These are phyloP conservation scores for Zymoseptoria tritici DNA, from an alignment of 2,329 filamentous ascomycete species.

Conservation along the genomic window DNA sequence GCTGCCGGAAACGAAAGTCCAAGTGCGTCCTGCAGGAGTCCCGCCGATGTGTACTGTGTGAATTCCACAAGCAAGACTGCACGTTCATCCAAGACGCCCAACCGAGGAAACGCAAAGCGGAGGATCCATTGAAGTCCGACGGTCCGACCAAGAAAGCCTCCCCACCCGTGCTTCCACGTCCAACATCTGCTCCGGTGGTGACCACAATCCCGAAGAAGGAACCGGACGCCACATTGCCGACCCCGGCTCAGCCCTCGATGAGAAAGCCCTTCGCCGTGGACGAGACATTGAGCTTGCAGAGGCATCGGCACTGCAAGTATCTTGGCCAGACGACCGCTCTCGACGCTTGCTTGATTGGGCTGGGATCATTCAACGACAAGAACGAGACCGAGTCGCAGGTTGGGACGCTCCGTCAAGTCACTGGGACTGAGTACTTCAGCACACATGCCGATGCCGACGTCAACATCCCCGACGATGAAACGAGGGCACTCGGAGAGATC, in stretches of 20 bases:
- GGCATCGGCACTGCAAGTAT: constrained; percentile 73
- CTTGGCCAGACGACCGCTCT: constrained; percentile 78
- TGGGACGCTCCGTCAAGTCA: constrained; percentile 62
- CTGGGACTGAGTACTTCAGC: constrained; percentile 70
- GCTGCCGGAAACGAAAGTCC: constrained; percentile 64
- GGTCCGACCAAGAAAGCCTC: constrained; percentile 20
- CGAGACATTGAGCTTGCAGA: constrained; percentile 61
- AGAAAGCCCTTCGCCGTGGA: constrained; percentile 32
- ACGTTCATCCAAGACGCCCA: constrained; percentile 70
- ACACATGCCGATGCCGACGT: constrained; percentile 69
- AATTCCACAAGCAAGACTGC: constrained; percentile 70
- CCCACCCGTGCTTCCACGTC: background rate
- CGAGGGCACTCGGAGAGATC: constrained; percentile 62
- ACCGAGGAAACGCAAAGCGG: constrained; percentile 71
- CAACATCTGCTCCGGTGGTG: constrained; percentile 1
- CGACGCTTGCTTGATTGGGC: constrained; percentile 73
- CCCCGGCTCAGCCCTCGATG: constrained; percentile 15
- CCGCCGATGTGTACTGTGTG: constrained; percentile 65
- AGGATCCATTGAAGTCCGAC: constrained; percentile 41
- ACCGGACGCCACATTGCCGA: constrained; percentile 3
- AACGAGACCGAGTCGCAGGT: constrained; percentile 68
- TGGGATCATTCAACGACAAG: constrained; percentile 71
- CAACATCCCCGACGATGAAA: constrained; percentile 62
- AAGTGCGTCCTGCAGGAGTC: constrained; percentile 74
- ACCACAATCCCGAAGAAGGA: background rate